Percentiles rank a stretch among this genome's conserved stretches.
Evolutionary conservation across 495 filamentous ascomycete genomes (phyloP).

Genomic region (Trichoderma parareesei): DNA sequence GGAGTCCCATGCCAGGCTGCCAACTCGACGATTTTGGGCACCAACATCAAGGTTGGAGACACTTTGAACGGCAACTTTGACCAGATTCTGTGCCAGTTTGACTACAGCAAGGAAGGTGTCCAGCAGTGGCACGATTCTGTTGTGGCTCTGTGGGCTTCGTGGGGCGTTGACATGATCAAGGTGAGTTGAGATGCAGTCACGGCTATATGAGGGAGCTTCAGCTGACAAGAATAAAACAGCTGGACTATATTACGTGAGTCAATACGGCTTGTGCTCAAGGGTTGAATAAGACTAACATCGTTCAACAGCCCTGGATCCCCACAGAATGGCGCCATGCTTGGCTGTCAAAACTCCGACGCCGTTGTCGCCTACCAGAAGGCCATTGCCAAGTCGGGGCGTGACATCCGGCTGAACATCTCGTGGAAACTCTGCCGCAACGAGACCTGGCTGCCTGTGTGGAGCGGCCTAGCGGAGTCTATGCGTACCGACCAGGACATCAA

Average conservation of each 20-base stretch:
- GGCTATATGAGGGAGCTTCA: not conserved
- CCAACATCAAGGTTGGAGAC: constrained; percentile 21
- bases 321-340: constrained; percentile 18
- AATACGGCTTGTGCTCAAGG: too few relatives aligned
- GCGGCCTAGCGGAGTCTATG: constrained; percentile 21
- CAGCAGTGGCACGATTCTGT: constrained; percentile 27
- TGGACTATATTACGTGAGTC: constrained; percentile 20
- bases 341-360: constrained; percentile 16
- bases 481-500: constrained; percentile 25
- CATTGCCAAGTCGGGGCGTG: constrained; percentile 19
- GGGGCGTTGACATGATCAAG: constrained; percentile 25
- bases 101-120: constrained; percentile 19
- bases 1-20: constrained; percentile 20
- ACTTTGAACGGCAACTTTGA: constrained; percentile 21
- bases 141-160: constrained; percentile 21
- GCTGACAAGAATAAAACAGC: not conserved
- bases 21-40: constrained; percentile 21
- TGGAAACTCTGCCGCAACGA: constrained; percentile 25
- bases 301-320: constrained; percentile 17
- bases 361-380: constrained; percentile 23
- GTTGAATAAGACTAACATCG: too few relatives aligned
- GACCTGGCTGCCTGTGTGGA: constrained; percentile 21
- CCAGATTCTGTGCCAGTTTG: constrained; percentile 21
- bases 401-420: constrained; percentile 24
- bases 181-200: not conserved